These are phyloP conservation scores for Boletus rubescentipes DNA, from an alignment of 768 basidiomycete genomes.

Conservation along the genomic window DNA sequence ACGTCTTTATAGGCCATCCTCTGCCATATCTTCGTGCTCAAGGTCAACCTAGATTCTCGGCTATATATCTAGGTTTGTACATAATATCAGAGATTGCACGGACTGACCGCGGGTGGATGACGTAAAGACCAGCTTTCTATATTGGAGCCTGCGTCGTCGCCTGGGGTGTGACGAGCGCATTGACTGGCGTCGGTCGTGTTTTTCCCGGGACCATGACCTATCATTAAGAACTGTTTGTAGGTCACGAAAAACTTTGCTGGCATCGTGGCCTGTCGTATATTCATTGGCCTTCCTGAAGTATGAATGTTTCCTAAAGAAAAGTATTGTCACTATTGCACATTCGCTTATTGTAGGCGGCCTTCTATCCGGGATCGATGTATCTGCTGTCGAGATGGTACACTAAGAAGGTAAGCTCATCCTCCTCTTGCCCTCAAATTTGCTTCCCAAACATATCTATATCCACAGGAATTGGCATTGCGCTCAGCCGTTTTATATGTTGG, in stretches of 20 bases:
- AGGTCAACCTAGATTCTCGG: slow-evolving; percentile 47
- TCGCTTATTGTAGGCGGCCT: slow-evolving; percentile 44
- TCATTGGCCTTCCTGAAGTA: slow-evolving; percentile 63
- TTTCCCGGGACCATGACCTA: not conserved
- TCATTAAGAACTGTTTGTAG: slow-evolving; percentile 28
- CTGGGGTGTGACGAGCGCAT: slow-evolving; percentile 62
- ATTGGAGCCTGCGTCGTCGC: slow-evolving; percentile 57
- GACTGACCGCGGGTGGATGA: not conserved
- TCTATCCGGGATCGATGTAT: slow-evolving; percentile 58
- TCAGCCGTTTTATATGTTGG: slow-evolving; percentile 61
- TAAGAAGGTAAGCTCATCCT: slow-evolving; percentile 27
- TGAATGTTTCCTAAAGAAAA: not conserved
- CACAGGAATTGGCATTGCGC: slow-evolving; percentile 61
- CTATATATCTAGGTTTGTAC: slow-evolving; percentile 47
- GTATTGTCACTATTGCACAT: not conserved
- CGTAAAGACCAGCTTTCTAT: slow-evolving; percentile 64
- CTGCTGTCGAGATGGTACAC: slow-evolving; percentile 56
- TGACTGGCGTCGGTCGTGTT: slow-evolving; percentile 52
- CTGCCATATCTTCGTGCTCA: not conserved
- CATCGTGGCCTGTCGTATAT: slow-evolving; percentile 55
- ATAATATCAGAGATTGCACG: not conserved
- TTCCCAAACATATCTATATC: not conserved
- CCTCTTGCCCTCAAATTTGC: too few species aligned
- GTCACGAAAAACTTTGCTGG: slow-evolving; percentile 54
- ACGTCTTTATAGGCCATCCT: not conserved